Evolutionary conservation across 345 rosid genomes (phyloP), one percentile per base, ranked within the genome.

Genomic region (Populus ilicifolia): DNA sequence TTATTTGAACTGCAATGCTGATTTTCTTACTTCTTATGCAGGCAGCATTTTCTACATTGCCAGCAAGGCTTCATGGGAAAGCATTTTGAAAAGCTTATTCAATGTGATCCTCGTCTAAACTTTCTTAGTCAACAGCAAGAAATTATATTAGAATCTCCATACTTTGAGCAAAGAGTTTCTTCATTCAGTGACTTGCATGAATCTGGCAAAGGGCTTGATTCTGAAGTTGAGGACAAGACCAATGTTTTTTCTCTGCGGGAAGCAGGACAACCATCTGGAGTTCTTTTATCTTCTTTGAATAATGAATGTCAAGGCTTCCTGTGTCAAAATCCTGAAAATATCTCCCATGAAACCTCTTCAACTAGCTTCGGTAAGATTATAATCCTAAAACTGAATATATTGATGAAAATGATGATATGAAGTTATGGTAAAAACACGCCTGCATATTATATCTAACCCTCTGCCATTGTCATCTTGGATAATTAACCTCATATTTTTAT

Each of bases 21-120:
- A 67, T 41, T n/a, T 33, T 44, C 44, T 74, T 20, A 6, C 59
- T 76, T 69, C 62, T 56, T 14, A 3, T 44, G 11, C 67, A 95
- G 99, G 92, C 89, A 81, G 71, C 99, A 95, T 87, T 93, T 89
- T 90, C 90, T 95, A 86, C 96, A 92, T 84, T 93, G 94, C 84
- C 91, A 90, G 48, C 98, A 84, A 85, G 99, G 98, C 71, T 81
- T 92, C 75, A 80, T 95, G 76, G 89, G 86, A 83, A 95, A 87
- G 79, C 99, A 95, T 88, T 90, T 90, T 16, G 99, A 95, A 77
- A 95, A 95, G 84, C 97, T 95, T 44, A 89, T 95, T 78, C 99
- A 95, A 50, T 95, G 99, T 80, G 99, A 95, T 78, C 84, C 86
- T 84, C 93, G 98, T 21, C 87, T 95, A 73, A 90, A 86, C 82